These are phyloP conservation scores for Aspergillus quadrilineatus DNA, from an alignment of 2,329 filamentous ascomycete species.

Conservation along the genomic window DNA sequence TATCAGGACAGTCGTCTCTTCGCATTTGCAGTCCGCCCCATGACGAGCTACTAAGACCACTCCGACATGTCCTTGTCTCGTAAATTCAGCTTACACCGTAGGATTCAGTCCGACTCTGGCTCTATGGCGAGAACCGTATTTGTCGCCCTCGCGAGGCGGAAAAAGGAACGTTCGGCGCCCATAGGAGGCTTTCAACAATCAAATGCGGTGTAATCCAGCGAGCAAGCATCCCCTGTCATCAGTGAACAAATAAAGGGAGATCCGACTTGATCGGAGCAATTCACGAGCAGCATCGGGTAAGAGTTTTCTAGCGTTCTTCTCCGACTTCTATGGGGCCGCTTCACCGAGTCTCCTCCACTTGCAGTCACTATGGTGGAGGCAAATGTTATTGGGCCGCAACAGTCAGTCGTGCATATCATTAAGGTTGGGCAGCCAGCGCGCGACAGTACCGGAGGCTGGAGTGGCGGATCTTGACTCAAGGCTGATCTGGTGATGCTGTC, in stretches of 20 bases:
- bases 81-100: neutral
- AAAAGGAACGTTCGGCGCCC: constrained; percentile 11
- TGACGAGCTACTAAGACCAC: neutral
- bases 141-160: neutral
- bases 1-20: neutral
- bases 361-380: constrained; percentile 11
- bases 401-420: constrained; percentile 10
- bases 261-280: neutral
- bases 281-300: constrained; percentile 10
- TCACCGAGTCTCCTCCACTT: constrained; percentile 15
- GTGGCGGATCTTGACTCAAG: constrained; percentile 1
- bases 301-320: constrained; percentile 25
- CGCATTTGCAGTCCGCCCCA: neutral
- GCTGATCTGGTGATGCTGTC: neutral
- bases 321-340: constrained; percentile 17
- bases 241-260: constrained; percentile 2
- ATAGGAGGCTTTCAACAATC: constrained; percentile 9
- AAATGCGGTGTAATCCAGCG: constrained; percentile 6
- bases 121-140: neutral
- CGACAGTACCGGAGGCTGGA: constrained; percentile 7
- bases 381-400: constrained; percentile 21
- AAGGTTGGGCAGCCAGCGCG: constrained; percentile 18
- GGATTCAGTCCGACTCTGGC: neutral
- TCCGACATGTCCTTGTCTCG: neutral
- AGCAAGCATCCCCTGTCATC: constrained; percentile 14